These are phyloP conservation scores for Terana coerulea DNA, from an alignment of 768 basidiomycete genomes.

Conservation along the genomic window DNA sequence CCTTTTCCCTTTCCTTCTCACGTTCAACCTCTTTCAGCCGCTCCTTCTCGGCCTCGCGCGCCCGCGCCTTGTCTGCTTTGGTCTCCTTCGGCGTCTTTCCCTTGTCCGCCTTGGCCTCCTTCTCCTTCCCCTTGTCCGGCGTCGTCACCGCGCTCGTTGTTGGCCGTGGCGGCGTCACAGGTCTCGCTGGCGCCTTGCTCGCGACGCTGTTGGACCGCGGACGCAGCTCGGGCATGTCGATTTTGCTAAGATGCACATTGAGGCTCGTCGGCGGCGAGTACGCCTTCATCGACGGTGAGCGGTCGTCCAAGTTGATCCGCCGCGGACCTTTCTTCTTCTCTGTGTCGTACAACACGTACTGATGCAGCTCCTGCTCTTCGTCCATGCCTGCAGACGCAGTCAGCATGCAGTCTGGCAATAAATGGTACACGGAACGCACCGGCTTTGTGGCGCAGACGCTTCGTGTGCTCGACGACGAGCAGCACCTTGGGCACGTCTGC, in stretches of 20 bases:
- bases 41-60: constrained; percentile 26
- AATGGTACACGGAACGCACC: constrained; percentile 46
- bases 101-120: neutral
- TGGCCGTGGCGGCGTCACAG: neutral
- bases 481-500: constrained; percentile 74
- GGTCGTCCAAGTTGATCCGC: constrained; percentile 62
- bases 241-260: constrained; percentile 78
- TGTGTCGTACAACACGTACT: constrained; percentile 74
- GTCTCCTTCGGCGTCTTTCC: constrained; percentile 3
- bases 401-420: neutral
- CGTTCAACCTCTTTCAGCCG: constrained; percentile 31
- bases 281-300: constrained; percentile 32
- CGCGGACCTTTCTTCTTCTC: constrained; percentile 44
- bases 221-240: constrained; percentile 79
- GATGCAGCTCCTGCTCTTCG: constrained; percentile 62
- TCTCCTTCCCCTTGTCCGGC: neutral
- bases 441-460: constrained; percentile 71
- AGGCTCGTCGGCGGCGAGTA: constrained; percentile 70
- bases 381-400: constrained; percentile 34
- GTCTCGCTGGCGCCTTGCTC: neutral
- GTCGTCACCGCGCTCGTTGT: neutral
- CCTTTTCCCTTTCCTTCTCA: constrained; percentile 28
- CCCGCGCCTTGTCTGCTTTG: constrained; percentile 17
- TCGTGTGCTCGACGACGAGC: constrained; percentile 75
- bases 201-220: constrained; percentile 39